Evolutionary conservation across 306 rosid genomes (phyloP), one percentile per base, ranked within the genome.

Genomic region (Quercus berberidifolia): DNA sequence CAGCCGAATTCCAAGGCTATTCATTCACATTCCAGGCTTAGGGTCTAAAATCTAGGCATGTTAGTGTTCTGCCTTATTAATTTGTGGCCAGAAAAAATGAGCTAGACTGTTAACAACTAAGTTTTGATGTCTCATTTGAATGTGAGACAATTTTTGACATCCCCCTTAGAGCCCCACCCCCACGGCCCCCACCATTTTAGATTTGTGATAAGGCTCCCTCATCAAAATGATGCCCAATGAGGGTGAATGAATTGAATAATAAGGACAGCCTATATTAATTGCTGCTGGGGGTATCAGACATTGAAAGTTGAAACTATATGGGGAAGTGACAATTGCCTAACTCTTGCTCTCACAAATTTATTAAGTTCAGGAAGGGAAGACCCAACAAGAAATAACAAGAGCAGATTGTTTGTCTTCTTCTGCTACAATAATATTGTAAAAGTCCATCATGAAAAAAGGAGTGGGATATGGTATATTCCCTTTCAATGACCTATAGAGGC

Each of bases 11-110:
- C 75, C 56, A 31, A 64, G 55, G 75, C 21, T 20, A 25, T 79
- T 41, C 12, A 41, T 41, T 49, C 46, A 30, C 41, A 8, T 46
- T 5, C 73, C 56, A 54, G 43, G 38, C 1, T 10, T 4, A 5
- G 69, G 86, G 89, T 83, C 87, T 87, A 74, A 35, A 76, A 20
- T 73, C 82, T 79, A 79, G 41, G 41, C 56, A n/a, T 82, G 63
- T 3, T 67, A 18, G 19, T 18, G 23, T 87, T 75, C 82, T 86
- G 74, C 79, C 79, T 68, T 19, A 23, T 69, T 41, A 41, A 41
- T 41, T 63, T 71, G 79, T 72, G 80, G 25, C 70, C 74, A 79
- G 31, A 1, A 67, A 81, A 82, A 81, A 74, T 72, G 71, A 54
- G 72, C 31, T 46, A 20, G 77, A 55, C 25, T 0, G 73, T 55